Base-by-base conservation (phyloP, 257 asterid species). In the Solanum pinnatisectum region DNA sequence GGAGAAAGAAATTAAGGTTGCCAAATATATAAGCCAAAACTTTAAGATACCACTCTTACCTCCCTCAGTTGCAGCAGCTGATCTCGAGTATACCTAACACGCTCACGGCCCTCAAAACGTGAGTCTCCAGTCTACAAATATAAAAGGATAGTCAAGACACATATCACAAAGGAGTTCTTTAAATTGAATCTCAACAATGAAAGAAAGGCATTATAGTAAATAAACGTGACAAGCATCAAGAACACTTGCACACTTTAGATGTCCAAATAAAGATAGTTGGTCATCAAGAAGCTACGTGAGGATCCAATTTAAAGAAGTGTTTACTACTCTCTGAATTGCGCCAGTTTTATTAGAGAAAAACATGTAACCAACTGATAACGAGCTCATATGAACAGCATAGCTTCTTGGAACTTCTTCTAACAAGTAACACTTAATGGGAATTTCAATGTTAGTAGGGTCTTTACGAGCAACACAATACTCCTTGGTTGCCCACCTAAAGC, bases 21-120 rank as follows among this genome's bases (percentile, higher is more conserved):
- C 13, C 68, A 67, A 11, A n/a, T 23, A 35, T 70, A 86, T 60
- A 40, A 76, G 20, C 82, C 32, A 87, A 36, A 90, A 39, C 70
- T 37, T 25, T 15, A 88, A 82, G 39, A 85, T 67, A 16, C 12
- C 33, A 81, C 52, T 32, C 79, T 91, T 91, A 97, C 99, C 99
- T 94, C 98, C 90, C 95, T 94, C 73, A 96, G 92, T 92, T 90
- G 96, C 90, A 96, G 90, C 84, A 97, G 94, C 91, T 87, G 93
- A 83, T 97, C 99, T 89, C 95, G 92, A 87, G 95, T 89, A 89
- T 94, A 97, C 63, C 92, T 92, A 87, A 94, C 90, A 49, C 95
- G 92, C 85, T 94, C 99, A 63, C 84, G 94, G 49, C 95, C 95
- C 84, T 95, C 99, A 88, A 94, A 93, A 46, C 94, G 93, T 73